Evolutionary conservation across 2,329 filamentous ascomycete genomes (phyloP).

Genomic region (Neofusicoccum umdonicola): DNA sequence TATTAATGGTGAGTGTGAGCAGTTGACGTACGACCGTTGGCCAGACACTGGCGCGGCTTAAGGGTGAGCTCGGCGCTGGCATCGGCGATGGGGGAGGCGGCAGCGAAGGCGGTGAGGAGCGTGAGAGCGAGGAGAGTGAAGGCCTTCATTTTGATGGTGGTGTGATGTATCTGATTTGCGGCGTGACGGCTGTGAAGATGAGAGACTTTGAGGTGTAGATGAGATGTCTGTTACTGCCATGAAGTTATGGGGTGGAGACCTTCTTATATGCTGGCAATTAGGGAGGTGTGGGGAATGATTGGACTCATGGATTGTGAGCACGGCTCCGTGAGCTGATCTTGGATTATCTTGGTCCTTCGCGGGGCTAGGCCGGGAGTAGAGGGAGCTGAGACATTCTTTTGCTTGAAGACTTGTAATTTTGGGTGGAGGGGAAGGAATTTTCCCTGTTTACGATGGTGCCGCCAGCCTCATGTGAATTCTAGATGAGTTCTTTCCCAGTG

Average conservation of each 20-base stretch:
- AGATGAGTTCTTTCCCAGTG: too few species aligned
- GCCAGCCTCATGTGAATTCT: too few species aligned
- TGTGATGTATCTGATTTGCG: not conserved
- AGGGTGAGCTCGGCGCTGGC: not conserved
- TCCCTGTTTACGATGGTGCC: too few species aligned
- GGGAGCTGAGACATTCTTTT: too few species aligned
- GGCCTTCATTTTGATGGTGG: not conserved
- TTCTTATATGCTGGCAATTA: too few species aligned
- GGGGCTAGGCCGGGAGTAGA: too few species aligned
- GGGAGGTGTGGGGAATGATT: too few species aligned
- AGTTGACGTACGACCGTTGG: not conserved
- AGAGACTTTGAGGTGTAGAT: not conserved
- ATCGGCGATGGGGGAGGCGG: not conserved
- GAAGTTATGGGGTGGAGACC: not conserved
- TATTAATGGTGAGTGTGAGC: not conserved
- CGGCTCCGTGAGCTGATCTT: too few species aligned
- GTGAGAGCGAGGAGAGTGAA: not conserved
- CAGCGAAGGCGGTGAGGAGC: not conserved
- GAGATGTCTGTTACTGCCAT: not conserved
- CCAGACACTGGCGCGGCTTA: not conserved
- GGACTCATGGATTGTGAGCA: too few species aligned
- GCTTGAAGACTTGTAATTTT: too few species aligned
- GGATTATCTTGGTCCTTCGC: too few species aligned
- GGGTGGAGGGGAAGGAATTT: too few species aligned
- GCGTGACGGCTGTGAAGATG: not conserved